Evolutionary conservation across 345 rosid genomes (phyloP).

Genomic region (Aquilaria sinensis): DNA sequence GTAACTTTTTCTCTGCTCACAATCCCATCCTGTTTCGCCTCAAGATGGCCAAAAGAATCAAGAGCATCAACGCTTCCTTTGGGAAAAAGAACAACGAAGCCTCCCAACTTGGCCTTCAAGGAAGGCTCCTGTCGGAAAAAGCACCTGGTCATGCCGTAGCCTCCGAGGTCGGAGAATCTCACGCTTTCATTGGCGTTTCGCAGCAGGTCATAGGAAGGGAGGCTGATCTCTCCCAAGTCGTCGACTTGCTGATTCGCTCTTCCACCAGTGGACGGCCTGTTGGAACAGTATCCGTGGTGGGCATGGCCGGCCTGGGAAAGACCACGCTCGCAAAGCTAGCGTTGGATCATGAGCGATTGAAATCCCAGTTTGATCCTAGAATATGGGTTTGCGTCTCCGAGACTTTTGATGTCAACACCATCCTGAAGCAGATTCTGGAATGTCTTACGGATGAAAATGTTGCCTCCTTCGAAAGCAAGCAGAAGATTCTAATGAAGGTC

Average conservation of each 20-base stretch:
- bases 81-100: neutral
- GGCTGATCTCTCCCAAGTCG: slow-evolving; percentile 8
- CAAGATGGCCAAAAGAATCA: slow-evolving; percentile 7
- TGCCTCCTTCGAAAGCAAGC: neutral
- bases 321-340: slow-evolving; percentile 14
- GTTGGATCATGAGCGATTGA: neutral
- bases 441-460: neutral
- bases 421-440: slow-evolving; percentile 14
- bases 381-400: slow-evolving; percentile 15
- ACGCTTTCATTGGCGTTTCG: neutral
- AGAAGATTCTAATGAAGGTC: neutral
- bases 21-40: neutral
- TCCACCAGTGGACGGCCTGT: neutral
- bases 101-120: slow-evolving; percentile 2
- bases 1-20: slow-evolving; percentile 3
- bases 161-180: neutral
- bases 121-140: neutral
- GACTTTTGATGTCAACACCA: neutral
- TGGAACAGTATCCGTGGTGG: slow-evolving; percentile 7
- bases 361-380: slow-evolving; percentile 1
- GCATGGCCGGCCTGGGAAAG: slow-evolving; percentile 26
- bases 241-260: slow-evolving; percentile 3
- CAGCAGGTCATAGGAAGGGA: slow-evolving; percentile 11
- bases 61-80: neutral
- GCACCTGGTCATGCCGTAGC: neutral